Percentiles rank a stretch among this genome's conserved stretches.
phyloP scores from a whole-genome alignment of 805 yeast genomes.

The Monosporozyma unispora region DNA sequence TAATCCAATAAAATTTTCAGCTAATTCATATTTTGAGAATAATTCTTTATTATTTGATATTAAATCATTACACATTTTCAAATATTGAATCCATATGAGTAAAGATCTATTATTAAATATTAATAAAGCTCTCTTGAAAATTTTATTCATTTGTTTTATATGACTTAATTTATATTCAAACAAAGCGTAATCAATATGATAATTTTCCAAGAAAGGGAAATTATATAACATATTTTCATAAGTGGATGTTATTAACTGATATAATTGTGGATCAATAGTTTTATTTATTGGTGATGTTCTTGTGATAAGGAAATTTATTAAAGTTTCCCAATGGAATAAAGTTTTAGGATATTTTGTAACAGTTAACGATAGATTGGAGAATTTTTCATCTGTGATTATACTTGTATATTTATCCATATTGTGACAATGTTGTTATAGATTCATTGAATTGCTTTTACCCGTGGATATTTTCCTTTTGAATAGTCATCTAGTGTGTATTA shows the following conservation, averaged over 20 bases:
- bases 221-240: slow-evolving; percentile 24
- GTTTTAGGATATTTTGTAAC: slow-evolving; percentile 22
- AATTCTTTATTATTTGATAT: slow-evolving; percentile 16
- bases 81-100: slow-evolving; percentile 26
- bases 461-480: too few species aligned
- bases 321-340: slow-evolving; percentile 26
- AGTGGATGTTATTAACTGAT: slow-evolving; percentile 16
- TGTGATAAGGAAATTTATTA: slow-evolving; percentile 20
- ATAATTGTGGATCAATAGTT: slow-evolving; percentile 12
- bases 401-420: slow-evolving; percentile 19
- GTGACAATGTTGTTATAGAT: neutral
- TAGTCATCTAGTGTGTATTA: too few species aligned
- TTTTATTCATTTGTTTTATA: slow-evolving; percentile 18
- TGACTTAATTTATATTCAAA: slow-evolving; percentile 28
- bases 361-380: slow-evolving; percentile 19
- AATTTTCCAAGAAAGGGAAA: slow-evolving; percentile 29
- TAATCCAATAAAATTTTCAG: slow-evolving; percentile 26
- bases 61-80: slow-evolving; percentile 25
- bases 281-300: slow-evolving; percentile 23
- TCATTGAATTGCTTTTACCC: too few species aligned
- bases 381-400: slow-evolving; percentile 16
- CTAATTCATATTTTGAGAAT: slow-evolving; percentile 24
- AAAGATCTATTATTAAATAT: slow-evolving; percentile 25
- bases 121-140: slow-evolving; percentile 19
- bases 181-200: slow-evolving; percentile 28